Evolutionary conservation across 1,284 basidiomycete genomes (phyloP).

Genomic region (Violaceomyces palustris): DNA sequence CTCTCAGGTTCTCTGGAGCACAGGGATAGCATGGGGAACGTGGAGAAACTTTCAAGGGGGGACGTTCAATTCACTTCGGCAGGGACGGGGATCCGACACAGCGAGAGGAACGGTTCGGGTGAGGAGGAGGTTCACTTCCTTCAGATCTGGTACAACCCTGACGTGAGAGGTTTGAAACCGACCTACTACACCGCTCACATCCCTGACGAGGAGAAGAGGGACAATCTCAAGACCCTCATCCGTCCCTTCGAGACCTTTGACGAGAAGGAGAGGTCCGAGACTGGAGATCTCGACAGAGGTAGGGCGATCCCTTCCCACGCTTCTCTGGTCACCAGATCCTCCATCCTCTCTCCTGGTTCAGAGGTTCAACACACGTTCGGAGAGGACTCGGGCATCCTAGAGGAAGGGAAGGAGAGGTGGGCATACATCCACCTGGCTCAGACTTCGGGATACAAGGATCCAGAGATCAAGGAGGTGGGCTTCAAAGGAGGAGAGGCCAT

Average conservation of each 20-base stretch:
- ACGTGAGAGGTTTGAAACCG: constrained; percentile 13
- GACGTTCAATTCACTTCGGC: constrained; percentile 85
- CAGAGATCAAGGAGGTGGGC: constrained; percentile 57
- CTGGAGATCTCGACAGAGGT: constrained; percentile 21
- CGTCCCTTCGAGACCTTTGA: constrained; percentile 17
- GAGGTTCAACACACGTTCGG: constrained; percentile 26
- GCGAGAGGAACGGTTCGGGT: constrained; percentile 66
- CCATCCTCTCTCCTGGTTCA: constrained; percentile 17
- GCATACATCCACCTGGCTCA: constrained; percentile 40
- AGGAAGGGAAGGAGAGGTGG: constrained; percentile 21
- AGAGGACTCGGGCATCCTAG: constrained; percentile 11
- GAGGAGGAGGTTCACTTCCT: constrained; percentile 53
- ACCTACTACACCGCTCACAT: constrained; percentile 35
- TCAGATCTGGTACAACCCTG: constrained; percentile 41
- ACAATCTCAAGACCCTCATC: constrained; percentile 35
- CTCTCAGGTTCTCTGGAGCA: constrained; percentile 73
- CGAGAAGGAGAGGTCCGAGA: constrained; percentile 5
- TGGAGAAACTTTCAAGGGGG: constrained; percentile 78
- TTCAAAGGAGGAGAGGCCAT: constrained; percentile 56
- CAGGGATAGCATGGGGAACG: constrained; percentile 75
- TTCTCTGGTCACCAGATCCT: constrained; percentile 22
- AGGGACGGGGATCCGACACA: constrained; percentile 72
- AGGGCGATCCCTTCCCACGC: constrained; percentile 28
- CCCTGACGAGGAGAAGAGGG: constrained; percentile 20
- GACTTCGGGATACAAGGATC: constrained; percentile 25